These are phyloP conservation scores for Babesia bigemina DNA, from an alignment of 169 alveolate genomes.

Conservation along the genomic window DNA sequence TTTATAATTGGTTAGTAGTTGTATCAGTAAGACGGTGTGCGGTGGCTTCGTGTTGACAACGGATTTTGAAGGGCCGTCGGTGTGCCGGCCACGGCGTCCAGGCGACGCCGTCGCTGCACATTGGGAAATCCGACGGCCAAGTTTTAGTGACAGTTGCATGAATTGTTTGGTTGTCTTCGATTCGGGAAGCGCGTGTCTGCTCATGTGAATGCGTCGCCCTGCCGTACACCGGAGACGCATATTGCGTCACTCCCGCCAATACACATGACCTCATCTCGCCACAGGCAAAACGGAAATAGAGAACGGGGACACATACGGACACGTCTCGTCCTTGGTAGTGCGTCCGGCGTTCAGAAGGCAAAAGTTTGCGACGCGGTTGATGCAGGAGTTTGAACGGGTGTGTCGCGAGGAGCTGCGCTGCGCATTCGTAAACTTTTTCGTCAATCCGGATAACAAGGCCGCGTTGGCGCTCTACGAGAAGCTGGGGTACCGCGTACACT, in stretches of 20 bases:
- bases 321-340: slow-evolving; percentile 72
- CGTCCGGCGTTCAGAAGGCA: slow-evolving; percentile 65
- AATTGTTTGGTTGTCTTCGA: too few species aligned
- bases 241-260: too few species aligned
- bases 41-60: too few species aligned
- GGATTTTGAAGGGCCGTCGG: too few species aligned
- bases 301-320: slow-evolving; percentile 60
- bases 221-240: too few species aligned
- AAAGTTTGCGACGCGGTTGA: slow-evolving; percentile 68
- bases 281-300: slow-evolving; percentile 38
- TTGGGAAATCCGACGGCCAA: too few species aligned
- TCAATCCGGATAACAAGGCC: slow-evolving; percentile 60
- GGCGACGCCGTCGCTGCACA: too few species aligned
- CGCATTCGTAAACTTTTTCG: slow-evolving; percentile 67
- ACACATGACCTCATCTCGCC: slow-evolving; percentile 5
- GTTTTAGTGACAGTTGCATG: too few species aligned
- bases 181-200: too few species aligned
- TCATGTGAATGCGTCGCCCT: too few species aligned
- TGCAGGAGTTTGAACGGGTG: slow-evolving; percentile 72
- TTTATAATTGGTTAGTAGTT: slow-evolving; percentile 51
- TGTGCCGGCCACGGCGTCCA: too few species aligned
- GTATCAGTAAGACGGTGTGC: not conserved
- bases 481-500: slow-evolving; percentile 66
- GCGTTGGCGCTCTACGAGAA: slow-evolving; percentile 70
- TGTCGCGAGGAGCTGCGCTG: slow-evolving; percentile 56